Conservation (phyloP, 2,329 filamentous ascomycete species). For the Alternaria solani region DNA sequence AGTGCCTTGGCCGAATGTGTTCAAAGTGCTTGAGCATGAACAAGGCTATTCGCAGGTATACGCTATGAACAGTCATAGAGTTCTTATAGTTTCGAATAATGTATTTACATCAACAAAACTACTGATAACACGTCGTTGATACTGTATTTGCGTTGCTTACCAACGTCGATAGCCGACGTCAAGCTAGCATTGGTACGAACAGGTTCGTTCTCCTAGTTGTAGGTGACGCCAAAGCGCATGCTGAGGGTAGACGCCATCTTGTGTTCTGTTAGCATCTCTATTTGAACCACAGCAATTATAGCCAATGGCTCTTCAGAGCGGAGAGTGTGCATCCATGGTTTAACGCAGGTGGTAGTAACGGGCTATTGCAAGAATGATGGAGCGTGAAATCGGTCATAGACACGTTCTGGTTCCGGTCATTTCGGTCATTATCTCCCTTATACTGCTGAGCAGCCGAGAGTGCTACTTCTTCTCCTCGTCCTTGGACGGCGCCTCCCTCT, state of each 20-base stretch:
- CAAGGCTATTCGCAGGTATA: background rate
- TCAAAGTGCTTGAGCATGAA: slow-evolving; percentile 4
- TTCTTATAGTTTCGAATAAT: background rate
- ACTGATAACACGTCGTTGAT: background rate
- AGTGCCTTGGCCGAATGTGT: slow-evolving; percentile 40
- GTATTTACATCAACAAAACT: background rate
- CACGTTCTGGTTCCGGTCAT: background rate
- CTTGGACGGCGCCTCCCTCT: slow-evolving; percentile 61
- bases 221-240: no score
- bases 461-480: slow-evolving; percentile 33
- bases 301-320: background rate
- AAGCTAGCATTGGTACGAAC: no score
- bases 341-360: background rate
- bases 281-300: background rate
- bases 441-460: background rate
- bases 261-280: no score
- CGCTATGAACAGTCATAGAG: background rate
- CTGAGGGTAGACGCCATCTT: no score
- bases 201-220: no score
- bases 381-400: background rate
- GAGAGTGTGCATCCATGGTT: background rate
- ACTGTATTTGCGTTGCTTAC: background rate
- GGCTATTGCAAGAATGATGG: background rate
- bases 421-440: background rate
- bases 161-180: background rate